phyloP scores from a whole-genome alignment of 805 yeast genomes.

The Metschnikowia koreensis region DNA sequence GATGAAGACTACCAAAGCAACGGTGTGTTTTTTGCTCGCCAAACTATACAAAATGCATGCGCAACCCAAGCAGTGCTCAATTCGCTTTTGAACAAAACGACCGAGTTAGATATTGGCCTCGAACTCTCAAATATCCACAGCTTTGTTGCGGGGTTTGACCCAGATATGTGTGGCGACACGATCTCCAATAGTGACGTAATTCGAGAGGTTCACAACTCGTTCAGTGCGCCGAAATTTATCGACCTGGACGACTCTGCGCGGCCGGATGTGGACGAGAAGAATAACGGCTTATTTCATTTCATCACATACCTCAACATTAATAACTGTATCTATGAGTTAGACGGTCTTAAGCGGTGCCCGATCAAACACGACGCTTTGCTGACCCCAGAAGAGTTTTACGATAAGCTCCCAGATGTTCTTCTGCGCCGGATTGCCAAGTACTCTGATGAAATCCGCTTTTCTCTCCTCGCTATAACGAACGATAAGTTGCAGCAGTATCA shows the following conservation, averaged over 20 bases:
- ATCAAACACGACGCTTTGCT: conserved; percentile 47
- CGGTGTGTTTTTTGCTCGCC: conserved; percentile 58
- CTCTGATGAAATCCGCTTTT: conserved; percentile 52
- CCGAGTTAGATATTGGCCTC: conserved; percentile 44
- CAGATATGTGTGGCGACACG: conserved; percentile 59
- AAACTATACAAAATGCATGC: conserved; percentile 66
- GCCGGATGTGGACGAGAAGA: conserved; percentile 30
- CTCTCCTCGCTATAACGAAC: conserved; percentile 51
- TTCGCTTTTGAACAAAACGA: conserved; percentile 45
- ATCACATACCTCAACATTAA: conserved; percentile 49
- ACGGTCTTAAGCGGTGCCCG: conserved; percentile 57
- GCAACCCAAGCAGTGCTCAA: conserved; percentile 72
- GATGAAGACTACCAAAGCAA: conserved; percentile 32
- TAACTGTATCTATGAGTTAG: conserved; percentile 56
- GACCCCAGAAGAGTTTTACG: conserved; percentile 40
- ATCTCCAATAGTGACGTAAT: conserved; percentile 58
- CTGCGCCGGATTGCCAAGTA: conserved; percentile 46
- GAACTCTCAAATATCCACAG: conserved; percentile 47
- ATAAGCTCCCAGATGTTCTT: conserved; percentile 45
- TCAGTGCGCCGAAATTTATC: conserved; percentile 53
- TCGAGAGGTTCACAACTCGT: conserved; percentile 58
- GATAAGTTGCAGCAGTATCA: conserved; percentile 43
- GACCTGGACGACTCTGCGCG: conserved; percentile 39
- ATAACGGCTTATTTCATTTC: conserved; percentile 59
- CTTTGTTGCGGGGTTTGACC: conserved; percentile 53